Conservation (phyloP, 305 asterid genomes). For the Striga hermonthica region DNA sequence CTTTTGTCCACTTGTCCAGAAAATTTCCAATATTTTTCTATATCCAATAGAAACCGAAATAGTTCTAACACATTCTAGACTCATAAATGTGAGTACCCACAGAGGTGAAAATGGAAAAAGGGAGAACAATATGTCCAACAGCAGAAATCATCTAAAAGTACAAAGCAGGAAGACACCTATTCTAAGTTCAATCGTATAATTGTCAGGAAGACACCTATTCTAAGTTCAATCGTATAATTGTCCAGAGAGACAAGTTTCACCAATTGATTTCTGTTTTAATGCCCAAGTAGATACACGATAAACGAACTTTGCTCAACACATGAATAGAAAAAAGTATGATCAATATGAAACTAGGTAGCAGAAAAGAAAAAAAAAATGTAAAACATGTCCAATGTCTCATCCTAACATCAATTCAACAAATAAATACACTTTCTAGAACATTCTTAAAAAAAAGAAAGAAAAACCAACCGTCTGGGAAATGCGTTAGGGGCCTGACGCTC, state of each 20-base stretch:
- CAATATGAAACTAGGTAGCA: no score
- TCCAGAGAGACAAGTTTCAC: neutral
- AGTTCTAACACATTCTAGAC: neutral
- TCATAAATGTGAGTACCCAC: conserved; percentile 4
- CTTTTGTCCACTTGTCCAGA: no score
- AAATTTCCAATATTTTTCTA: no score
- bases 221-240: conserved; percentile 9
- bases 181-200: conserved; percentile 4
- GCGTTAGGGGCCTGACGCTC: conserved; percentile 70
- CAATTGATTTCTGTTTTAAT: neutral
- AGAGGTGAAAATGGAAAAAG: neutral
- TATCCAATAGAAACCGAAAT: neutral
- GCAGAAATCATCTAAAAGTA: conserved; percentile 9
- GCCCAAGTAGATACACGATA: conserved; percentile 11
- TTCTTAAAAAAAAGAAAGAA: conserved; percentile 19
- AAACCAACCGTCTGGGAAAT: conserved; percentile 72
- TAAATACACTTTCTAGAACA: conserved; percentile 21
- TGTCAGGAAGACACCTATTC: conserved; percentile 3
- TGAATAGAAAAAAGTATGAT: conserved; percentile 1
- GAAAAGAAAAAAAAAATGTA: conserved; percentile 9
- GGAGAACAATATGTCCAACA: neutral
- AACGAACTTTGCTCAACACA: neutral
- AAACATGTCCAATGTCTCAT: conserved; percentile 24
- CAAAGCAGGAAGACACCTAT: conserved; percentile 16
- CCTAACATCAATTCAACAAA: conserved; percentile 17